These are phyloP conservation scores for Thermothelomyces thermophilus DNA, from an alignment of 2,329 filamentous ascomycete genomes.

Conservation along the genomic window DNA sequence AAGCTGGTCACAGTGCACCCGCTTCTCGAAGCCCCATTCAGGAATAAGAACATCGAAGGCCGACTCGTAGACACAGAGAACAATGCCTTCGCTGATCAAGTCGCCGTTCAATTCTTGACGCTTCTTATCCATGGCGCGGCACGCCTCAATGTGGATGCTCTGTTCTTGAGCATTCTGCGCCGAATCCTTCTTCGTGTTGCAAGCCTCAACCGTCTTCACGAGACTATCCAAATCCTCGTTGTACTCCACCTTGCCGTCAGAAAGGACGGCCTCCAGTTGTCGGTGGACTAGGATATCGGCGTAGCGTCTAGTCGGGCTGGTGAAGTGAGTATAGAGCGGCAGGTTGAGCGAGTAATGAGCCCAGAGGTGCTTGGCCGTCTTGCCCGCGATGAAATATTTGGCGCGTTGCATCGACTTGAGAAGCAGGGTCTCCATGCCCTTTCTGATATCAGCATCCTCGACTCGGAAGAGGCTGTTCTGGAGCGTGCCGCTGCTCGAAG, in stretches of 20 bases:
- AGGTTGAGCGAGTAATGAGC: conserved; percentile 90
- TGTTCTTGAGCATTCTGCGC: conserved; percentile 97
- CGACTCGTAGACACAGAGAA: conserved; percentile 95
- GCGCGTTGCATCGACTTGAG: conserved; percentile 94
- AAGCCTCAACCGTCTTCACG: conserved; percentile 87
- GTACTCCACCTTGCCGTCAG: conserved; percentile 75
- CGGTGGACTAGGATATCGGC: conserved; percentile 93
- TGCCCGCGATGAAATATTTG: conserved; percentile 86
- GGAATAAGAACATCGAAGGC: conserved; percentile 97
- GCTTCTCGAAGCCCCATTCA: conserved; percentile 98
- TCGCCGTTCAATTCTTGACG: conserved; percentile 82
- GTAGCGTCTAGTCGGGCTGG: conserved; percentile 88
- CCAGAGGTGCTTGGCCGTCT: conserved; percentile 68
- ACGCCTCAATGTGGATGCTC: conserved; percentile 97
- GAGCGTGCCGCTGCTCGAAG: conserved; percentile 78
- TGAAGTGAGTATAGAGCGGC: conserved; percentile 95
- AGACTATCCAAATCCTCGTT: conserved; percentile 81
- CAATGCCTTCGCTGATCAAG: conserved; percentile 89
- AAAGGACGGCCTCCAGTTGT: conserved; percentile 81
- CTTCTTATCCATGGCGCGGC: conserved; percentile 90
- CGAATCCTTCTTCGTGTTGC: conserved; percentile 99
- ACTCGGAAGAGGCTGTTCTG: conserved; percentile 95
- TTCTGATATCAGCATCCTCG: conserved; percentile 79
- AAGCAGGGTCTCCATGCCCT: conserved; percentile 95
- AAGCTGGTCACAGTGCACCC: conserved; percentile 96